Evolutionary conservation across 108 stramenopile species (phyloP).

Genomic region (Cyclotella baltica): DNA sequence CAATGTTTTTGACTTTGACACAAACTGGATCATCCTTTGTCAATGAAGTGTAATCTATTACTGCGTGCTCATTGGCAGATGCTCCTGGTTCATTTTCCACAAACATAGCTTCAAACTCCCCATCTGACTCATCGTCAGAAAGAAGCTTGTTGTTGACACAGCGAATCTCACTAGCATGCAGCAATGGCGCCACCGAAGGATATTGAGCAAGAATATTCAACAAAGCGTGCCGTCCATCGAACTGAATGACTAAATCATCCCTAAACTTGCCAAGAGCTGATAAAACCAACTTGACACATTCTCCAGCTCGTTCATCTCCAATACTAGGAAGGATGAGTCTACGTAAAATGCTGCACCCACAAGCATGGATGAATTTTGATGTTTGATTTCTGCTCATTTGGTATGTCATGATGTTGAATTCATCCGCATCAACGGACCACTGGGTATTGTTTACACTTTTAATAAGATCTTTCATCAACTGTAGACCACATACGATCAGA

Average conservation of each 20-base stretch:
- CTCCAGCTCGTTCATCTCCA: neutral
- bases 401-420: neutral
- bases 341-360: conserved; percentile 13
- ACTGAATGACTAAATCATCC: conserved; percentile 6
- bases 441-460: conserved; percentile 9
- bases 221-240: conserved; percentile 18
- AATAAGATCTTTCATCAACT: conserved; percentile 4
- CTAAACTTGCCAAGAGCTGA: neutral
- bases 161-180: conserved; percentile 1
- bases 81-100: neutral
- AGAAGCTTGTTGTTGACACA: neutral
- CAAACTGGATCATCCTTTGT: conserved; percentile 24
- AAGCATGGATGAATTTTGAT: conserved; percentile 5
- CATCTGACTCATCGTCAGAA: conserved; percentile 1
- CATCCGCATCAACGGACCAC: conserved; percentile 6
- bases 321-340: neutral
- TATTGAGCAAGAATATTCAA: conserved; percentile 3
- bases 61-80: neutral
- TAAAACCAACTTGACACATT: neutral
- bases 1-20: conserved; percentile 23
- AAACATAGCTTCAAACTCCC: neutral
- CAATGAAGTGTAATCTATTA: neutral
- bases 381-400: conserved; percentile 14
- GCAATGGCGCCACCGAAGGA: neutral
- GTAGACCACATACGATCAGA: conserved; percentile 9